Evolutionary conservation across 2,329 filamentous ascomycete genomes (phyloP).

Genomic region (Colletotrichum shisoi): DNA sequence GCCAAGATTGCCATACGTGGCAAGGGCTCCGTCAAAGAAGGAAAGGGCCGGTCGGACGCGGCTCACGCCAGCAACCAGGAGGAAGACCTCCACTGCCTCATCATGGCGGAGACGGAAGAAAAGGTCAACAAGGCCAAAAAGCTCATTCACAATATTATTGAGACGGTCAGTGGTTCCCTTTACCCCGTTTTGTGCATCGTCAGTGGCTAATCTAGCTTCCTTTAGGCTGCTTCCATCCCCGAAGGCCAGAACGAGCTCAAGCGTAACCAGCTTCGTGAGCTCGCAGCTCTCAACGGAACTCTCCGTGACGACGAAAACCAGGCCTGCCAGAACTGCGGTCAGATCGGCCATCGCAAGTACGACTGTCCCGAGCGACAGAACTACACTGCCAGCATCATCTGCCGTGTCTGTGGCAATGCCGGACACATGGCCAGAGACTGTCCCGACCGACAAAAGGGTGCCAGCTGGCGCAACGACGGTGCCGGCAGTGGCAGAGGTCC

Average conservation of each 20-base stretch:
- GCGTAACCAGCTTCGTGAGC: slow-evolving; percentile 96
- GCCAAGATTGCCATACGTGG: slow-evolving; percentile 99
- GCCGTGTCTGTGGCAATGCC: slow-evolving; percentile 95
- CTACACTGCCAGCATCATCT: slow-evolving; percentile 99
- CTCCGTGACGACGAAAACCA: slow-evolving; percentile 99
- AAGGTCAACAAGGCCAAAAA: slow-evolving; percentile 99
- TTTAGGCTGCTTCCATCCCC: slow-evolving; percentile 92
- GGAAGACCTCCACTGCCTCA: slow-evolving; percentile 97
- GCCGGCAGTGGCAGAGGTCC: slow-evolving; percentile 50
- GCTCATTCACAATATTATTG: slow-evolving; percentile 97
- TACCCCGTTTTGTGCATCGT: not conserved
- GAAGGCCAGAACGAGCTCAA: slow-evolving; percentile 99
- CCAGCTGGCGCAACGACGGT: slow-evolving; percentile 87
- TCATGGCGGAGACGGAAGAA: slow-evolving; percentile 99
- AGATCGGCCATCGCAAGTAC: slow-evolving; percentile 98
- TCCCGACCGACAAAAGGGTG: slow-evolving; percentile 89
- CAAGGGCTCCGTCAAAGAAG: slow-evolving; percentile 99
- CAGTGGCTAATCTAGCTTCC: slow-evolving; percentile 41
- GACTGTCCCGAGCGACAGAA: slow-evolving; percentile 98
- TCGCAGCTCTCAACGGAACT: slow-evolving; percentile 97
- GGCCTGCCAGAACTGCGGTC: slow-evolving; percentile 98
- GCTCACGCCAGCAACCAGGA: slow-evolving; percentile 99
- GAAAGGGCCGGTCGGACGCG: slow-evolving; percentile 97
- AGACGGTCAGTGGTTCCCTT: slow-evolving; percentile 74
- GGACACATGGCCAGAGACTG: slow-evolving; percentile 99